Base-by-base conservation (phyloP, 225 moss, liverwort and hornwort species). In the Rhytidiadelphus loreus region DNA sequence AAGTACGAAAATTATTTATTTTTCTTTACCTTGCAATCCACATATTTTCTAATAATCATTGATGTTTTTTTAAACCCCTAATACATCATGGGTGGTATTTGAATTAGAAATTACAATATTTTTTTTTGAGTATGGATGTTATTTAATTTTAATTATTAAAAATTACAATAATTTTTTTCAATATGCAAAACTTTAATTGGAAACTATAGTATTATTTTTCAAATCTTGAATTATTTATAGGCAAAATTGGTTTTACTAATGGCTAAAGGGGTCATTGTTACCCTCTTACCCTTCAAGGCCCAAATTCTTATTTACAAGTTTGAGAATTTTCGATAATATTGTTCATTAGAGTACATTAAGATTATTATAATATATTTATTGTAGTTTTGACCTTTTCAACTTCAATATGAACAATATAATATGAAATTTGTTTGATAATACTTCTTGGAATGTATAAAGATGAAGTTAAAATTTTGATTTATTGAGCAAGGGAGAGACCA, bases 401-500 rank as follows among this genome's bases (percentile, higher is more conserved):
- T 78, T n/a, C 16, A 33, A 37, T 53, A 53, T 76, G 8, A 76
- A 50, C 2, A 33, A 52, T 32, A 22, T 0, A 15, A 12, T 77
- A 55, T 55, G 14, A 35, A 52, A 0, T n/a, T 28, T 16, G 3
- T 29, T 56, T 41, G 6, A 29, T 58, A 20, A 29, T 12, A 41
- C 2, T 12, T 41, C 2, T 41, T 13, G 3, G 2, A 29, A 80
- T 29, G 3, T 29, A 80, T 29, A 2, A 57, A 56, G 12, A 28
- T 16, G 24, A 55, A 56, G 6, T 57, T 19, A 3, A 41, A 58
- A 6, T 13, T 17, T 41, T 58, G 6, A 12, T 37, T 20, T 30
- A 12, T 26, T 41, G 2, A 41, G 15, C 0, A 7, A 9, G 1
- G 5, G 5, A 53, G 15, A 9, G 21, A 53, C 3, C 0, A 23